These are phyloP conservation scores for Candida takata DNA, from an alignment of 805 yeast genomes.

Conservation along the genomic window DNA sequence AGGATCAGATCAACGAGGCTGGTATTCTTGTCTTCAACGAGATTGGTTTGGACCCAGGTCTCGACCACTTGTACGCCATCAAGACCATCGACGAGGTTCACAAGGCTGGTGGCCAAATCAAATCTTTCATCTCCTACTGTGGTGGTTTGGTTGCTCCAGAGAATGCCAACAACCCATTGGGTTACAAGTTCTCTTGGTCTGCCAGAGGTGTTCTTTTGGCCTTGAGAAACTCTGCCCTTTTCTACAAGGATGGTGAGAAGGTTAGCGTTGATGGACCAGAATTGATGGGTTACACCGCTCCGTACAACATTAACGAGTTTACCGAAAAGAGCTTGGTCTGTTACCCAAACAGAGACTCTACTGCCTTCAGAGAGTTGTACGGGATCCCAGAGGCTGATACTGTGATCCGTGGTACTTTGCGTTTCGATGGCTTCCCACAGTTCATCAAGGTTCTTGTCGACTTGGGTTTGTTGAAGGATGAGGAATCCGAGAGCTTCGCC, in stretches of 20 bases:
- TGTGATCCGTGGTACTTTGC: constrained; percentile 91
- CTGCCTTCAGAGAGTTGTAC: constrained; percentile 86
- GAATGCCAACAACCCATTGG: constrained; percentile 94
- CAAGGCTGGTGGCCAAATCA: constrained; percentile 82
- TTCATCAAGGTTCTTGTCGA: constrained; percentile 93
- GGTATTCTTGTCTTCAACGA: constrained; percentile 98
- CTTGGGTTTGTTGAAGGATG: constrained; percentile 85
- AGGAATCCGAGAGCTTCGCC: constrained; percentile 51
- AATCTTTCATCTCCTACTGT: constrained; percentile 91
- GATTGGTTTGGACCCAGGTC: constrained; percentile 98
- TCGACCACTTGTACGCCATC: constrained; percentile 96
- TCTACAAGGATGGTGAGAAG: constrained; percentile 78
- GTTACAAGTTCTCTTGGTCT: constrained; percentile 99
- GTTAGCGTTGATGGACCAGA: constrained; percentile 81
- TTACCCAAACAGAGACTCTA: constrained; percentile 98
- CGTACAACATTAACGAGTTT: constrained; percentile 93
- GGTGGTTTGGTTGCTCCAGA: constrained; percentile 99
- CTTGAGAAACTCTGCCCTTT: constrained; percentile 86
- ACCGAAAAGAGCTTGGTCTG: constrained; percentile 63
- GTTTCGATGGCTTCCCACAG: constrained; percentile 99
- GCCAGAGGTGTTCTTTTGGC: constrained; percentile 97
- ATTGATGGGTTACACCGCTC: constrained; percentile 90
- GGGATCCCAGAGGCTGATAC: constrained; percentile 96
- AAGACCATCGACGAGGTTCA: constrained; percentile 98
- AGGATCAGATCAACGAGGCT: constrained; percentile 82